A percentile compares a stretch with the other conserved stretches of the same genome.
These are phyloP conservation scores for Mucor piriformis DNA, from an alignment of 371 early-diverging fungal species.

Conservation along the genomic window DNA sequence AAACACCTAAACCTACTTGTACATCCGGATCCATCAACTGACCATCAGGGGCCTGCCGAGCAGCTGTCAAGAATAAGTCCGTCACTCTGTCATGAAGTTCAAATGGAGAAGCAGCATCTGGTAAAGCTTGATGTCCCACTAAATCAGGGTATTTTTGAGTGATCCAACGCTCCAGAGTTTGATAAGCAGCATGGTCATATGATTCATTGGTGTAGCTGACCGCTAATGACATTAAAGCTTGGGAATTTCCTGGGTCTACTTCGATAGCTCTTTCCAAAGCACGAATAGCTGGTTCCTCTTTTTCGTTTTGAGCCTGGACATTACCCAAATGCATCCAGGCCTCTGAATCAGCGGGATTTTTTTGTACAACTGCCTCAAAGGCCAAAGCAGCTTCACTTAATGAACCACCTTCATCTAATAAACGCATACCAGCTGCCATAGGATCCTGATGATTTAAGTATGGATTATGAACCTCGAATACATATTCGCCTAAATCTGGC, in stretches of 20 bases:
- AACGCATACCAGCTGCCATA: constrained; percentile 53
- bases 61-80: constrained; percentile 78
- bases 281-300: constrained; percentile 83
- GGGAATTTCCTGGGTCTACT: constrained; percentile 63
- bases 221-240: constrained; percentile 82
- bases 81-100: constrained; percentile 77
- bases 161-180: constrained; percentile 54
- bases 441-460: constrained; percentile 62
- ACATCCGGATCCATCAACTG: constrained; percentile 88
- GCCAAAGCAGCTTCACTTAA: constrained; percentile 79
- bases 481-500: constrained; percentile 70
- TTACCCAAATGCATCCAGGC: constrained; percentile 85
- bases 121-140: constrained; percentile 17
- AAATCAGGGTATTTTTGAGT: constrained; percentile 46
- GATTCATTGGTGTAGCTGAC: constrained; percentile 96
- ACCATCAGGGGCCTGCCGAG: constrained; percentile 69
- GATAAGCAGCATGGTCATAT: constrained; percentile 59
- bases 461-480: constrained; percentile 79
- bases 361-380: constrained; percentile 81
- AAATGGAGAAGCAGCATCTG: constrained; percentile 43
- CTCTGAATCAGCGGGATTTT: constrained; percentile 66
- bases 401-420: constrained; percentile 57
- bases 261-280: constrained; percentile 74
- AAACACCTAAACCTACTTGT: constrained; percentile 92
- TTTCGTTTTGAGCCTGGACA: constrained; percentile 87